Evolutionary conservation across 2,329 filamentous ascomycete genomes (phyloP), one percentile per base, ranked within the genome.

Genomic region (Nakataea oryzae): DNA sequence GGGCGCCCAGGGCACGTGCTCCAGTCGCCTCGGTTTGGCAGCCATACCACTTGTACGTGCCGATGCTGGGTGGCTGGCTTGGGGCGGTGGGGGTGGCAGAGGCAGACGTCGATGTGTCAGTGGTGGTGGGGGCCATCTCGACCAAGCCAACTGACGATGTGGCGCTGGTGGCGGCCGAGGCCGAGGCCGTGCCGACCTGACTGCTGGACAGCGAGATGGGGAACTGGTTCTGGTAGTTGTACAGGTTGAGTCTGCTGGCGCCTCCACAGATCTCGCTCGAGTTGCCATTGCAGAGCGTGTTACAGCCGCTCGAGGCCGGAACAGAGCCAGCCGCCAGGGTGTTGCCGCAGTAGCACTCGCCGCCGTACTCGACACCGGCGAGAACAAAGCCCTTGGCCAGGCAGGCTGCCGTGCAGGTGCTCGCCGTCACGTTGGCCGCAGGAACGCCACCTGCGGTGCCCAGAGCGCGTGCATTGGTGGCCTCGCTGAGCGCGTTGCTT

Each of bases 11-110:
- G 64, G 83, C 81, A 59, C 83, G 79, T 61, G 79, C 82, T 59
- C 78, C 74, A 27, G 73, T 74, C 2, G 77, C 79, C 65, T 86
- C 84, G 29, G 82, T 75, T 74, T 80, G 86, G 72, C 84, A 86
- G 28, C 83, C 84, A 61, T 82, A 79, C 63, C 76, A 72, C n/a
- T 30, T 30, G 34, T 24, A 11, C 34, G 26, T 27, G 32, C 29
- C 30, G 58, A 27, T 50, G 47, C 47, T 8, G 71, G 68, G 79
- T 82, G 86, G 57, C 78, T 79, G 1, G 69, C 66, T 3, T 79
- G 79, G 29, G 78, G 71, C 7, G 66, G 73, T 5, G 72, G 74
- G 57, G 28, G 61, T 59, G 17, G 63, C 50, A 12, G 29, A 30
- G 47, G 59, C 57, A n/a, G 62, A 50, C 24, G 58, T 56, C 21